Conservation (phyloP, 805 yeast genomes). For the Tetrapisispora iriomotensis region DNA sequence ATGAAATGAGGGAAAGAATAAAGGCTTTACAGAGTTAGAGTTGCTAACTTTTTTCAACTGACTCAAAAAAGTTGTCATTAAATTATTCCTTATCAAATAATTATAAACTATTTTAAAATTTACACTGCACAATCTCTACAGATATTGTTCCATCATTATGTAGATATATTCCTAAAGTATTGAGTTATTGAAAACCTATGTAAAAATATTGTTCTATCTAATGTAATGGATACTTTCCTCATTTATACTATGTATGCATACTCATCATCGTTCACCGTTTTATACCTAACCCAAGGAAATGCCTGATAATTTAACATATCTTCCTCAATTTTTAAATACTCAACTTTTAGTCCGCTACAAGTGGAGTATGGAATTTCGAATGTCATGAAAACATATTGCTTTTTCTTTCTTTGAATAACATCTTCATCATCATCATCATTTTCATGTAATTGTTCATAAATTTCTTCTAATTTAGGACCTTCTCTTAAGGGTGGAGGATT, state of each 20-base stretch:
- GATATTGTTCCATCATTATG: too few relatives aligned
- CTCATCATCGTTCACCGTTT: slow-evolving; percentile 35
- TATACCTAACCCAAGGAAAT: slow-evolving; percentile 72
- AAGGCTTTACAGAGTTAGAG: slow-evolving; percentile 55
- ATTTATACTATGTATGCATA: slow-evolving; percentile 23
- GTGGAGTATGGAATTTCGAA: slow-evolving; percentile 59
- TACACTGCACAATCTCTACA: too few relatives aligned
- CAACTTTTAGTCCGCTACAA: slow-evolving; percentile 57
- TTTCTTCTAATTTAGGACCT: slow-evolving; percentile 27
- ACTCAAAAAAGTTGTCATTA: too few relatives aligned
- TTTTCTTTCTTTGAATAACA: slow-evolving; percentile 10
- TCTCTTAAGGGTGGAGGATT: slow-evolving; percentile 31
- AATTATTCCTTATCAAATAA: too few relatives aligned
- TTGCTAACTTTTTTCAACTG: too few relatives aligned
- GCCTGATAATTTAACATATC: slow-evolving; percentile 50
- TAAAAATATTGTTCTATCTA: too few relatives aligned
- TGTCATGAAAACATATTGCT: slow-evolving; percentile 34
- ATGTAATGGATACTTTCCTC: not conserved
- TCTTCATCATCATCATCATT: slow-evolving; percentile 4
- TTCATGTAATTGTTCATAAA: slow-evolving; percentile 25
- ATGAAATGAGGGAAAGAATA: slow-evolving; percentile 82
- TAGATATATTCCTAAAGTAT: too few relatives aligned
- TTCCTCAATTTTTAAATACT: slow-evolving; percentile 58
- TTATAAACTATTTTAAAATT: too few relatives aligned
- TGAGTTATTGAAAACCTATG: too few relatives aligned